phyloP scores from a whole-genome alignment of 805 yeast species.

The Ogataea populi-albae region DNA sequence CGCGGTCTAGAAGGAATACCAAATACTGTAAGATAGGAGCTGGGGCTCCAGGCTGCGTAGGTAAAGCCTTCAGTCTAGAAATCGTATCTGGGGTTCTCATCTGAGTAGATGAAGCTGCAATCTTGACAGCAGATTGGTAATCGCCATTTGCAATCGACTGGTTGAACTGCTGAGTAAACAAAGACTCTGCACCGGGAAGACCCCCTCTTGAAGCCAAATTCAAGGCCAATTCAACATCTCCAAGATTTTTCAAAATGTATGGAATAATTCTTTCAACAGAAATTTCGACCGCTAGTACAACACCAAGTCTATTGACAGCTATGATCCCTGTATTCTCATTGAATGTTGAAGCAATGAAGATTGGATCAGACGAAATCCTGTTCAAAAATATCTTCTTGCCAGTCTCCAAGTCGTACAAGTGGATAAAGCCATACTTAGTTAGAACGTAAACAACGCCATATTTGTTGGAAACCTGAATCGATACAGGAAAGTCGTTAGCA shows the following conservation, averaged over 20 bases:
- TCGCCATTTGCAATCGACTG: conserved; percentile 79
- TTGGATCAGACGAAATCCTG: conserved; percentile 93
- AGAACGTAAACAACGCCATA: conserved; percentile 86
- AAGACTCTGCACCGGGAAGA: conserved; percentile 92
- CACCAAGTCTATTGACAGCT: conserved; percentile 93
- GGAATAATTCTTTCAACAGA: conserved; percentile 83
- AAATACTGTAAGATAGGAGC: conserved; percentile 93
- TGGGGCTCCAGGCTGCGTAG: conserved; percentile 90
- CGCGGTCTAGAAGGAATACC: conserved; percentile 86
- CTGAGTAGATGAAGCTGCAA: conserved; percentile 92
- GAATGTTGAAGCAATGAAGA: conserved; percentile 81
- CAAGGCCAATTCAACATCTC: conserved; percentile 83
- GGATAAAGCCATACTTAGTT: conserved; percentile 96
- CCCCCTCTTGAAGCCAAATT: conserved; percentile 93
- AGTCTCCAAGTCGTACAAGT: conserved; percentile 88
- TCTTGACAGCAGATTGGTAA: conserved; percentile 89
- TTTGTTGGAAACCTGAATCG: conserved; percentile 78
- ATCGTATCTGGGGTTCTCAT: conserved; percentile 93
- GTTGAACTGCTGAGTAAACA: conserved; percentile 90
- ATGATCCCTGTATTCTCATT: conserved; percentile 77
- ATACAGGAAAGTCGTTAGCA: conserved; percentile 91
- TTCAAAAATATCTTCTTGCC: conserved; percentile 92
- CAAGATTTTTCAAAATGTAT: conserved; percentile 79
- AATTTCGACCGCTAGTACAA: conserved; percentile 88
- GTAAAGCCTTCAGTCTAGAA: conserved; percentile 84